Percentiles rank a stretch among this genome's conserved stretches.
These are phyloP conservation scores for Pistacia vera DNA, from an alignment of 345 rosid genomes.

Conservation along the genomic window DNA sequence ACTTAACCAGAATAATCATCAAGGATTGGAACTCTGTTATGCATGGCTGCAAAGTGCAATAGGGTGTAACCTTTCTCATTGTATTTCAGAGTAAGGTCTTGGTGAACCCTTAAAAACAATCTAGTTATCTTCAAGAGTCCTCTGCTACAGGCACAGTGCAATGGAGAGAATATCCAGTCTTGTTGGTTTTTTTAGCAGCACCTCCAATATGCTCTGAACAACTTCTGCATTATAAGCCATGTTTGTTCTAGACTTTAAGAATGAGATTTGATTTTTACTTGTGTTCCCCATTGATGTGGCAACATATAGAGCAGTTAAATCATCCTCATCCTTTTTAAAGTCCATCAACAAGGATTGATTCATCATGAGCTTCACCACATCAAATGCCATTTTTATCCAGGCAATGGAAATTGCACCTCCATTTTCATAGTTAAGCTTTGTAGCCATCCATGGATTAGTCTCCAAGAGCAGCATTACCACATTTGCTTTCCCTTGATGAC, in stretches of 20 bases:
- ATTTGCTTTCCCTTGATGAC: too few species aligned
- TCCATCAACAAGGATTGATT: slow-evolving; percentile 12
- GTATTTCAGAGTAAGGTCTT: slow-evolving; percentile 15
- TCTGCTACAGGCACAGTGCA: slow-evolving; percentile 24
- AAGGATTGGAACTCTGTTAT: slow-evolving; percentile 16
- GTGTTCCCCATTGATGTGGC: background rate
- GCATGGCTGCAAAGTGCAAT: slow-evolving; percentile 26
- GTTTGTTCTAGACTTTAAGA: too few species aligned
- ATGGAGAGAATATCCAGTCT: slow-evolving; percentile 7
- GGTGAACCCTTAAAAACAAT: background rate
- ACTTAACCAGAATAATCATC: background rate
- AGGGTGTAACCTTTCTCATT: slow-evolving; percentile 23
- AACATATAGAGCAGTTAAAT: slow-evolving; percentile 1
- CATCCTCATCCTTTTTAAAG: slow-evolving; percentile 13
- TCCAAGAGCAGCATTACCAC: too few species aligned
- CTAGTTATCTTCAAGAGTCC: slow-evolving; percentile 19
- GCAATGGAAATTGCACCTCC: background rate
- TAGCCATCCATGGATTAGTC: too few species aligned
- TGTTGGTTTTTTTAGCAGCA: slow-evolving; percentile 7
- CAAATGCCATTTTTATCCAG: background rate
- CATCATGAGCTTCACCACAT: slow-evolving; percentile 15
- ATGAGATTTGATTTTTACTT: background rate
- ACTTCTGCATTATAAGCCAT: slow-evolving; percentile 15
- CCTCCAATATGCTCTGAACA: slow-evolving; percentile 1
- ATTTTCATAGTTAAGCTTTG: too few species aligned